A percentile compares a stretch with the other conserved stretches of the same genome.
Evolutionary conservation across 2,329 filamentous ascomycete genomes (phyloP).

Genomic region (Geosmithia flava): DNA sequence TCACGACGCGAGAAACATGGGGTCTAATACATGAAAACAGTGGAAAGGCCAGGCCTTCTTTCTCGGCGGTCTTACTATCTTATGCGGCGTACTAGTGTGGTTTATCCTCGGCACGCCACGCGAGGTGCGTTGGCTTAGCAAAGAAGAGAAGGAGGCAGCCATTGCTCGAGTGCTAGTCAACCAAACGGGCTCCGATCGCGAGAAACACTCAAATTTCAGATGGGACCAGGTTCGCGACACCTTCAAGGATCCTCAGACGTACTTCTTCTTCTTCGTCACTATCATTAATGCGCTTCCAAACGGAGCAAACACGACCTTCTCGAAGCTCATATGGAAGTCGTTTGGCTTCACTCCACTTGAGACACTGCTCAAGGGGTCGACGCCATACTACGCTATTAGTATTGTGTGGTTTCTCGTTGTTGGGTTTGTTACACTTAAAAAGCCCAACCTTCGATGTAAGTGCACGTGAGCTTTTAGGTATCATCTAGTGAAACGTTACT

Average conservation of each 20-base stretch:
- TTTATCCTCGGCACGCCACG: constrained; percentile 16
- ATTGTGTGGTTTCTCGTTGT: constrained; percentile 13
- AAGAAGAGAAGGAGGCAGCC: constrained; percentile 15
- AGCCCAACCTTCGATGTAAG: too few relatives aligned
- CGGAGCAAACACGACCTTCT: constrained; percentile 18
- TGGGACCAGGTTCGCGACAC: constrained; percentile 14
- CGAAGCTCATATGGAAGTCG: constrained; percentile 15
- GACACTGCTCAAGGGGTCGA: constrained; percentile 17
- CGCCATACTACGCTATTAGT: constrained; percentile 12
- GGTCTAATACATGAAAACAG: too few relatives aligned
- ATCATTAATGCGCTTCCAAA: constrained; percentile 19
- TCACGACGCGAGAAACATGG: too few relatives aligned
- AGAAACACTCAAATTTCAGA: constrained; percentile 13
- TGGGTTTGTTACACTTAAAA: too few relatives aligned
- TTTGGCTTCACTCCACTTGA: constrained; percentile 19
- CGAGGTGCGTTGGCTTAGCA: constrained; percentile 15
- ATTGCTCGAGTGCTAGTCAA: constrained; percentile 14
- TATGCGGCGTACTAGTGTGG: constrained; percentile 6
- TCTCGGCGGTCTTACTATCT: too few relatives aligned
- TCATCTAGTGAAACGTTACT: too few relatives aligned
- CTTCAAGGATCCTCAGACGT: constrained; percentile 17
- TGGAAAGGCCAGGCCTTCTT: too few relatives aligned
- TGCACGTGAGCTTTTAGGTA: too few relatives aligned
- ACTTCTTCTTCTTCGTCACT: constrained; percentile 21
- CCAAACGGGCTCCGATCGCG: constrained; percentile 13